Conservation (phyloP, 306 rosid species). For the Styphnolobium japonicum region DNA sequence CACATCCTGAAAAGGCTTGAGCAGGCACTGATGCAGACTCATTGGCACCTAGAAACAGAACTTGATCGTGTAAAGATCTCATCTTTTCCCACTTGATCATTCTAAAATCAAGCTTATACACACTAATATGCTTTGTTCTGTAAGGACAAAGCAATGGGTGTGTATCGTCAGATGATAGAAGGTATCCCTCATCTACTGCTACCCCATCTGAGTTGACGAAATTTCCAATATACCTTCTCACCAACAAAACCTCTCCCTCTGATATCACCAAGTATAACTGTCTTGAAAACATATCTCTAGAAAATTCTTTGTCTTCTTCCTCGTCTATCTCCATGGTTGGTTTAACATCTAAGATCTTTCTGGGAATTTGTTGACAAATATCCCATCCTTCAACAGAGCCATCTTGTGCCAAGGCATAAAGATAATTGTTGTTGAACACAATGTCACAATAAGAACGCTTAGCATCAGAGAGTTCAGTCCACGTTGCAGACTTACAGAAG, state of each 20-base stretch:
- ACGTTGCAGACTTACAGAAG: neutral
- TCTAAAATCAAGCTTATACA: neutral
- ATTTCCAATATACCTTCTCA: constrained; percentile 10
- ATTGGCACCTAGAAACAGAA: constrained; percentile 12
- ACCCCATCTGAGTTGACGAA: neutral
- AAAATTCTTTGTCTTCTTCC: neutral
- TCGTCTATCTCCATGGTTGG: neutral
- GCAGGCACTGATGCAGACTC: neutral
- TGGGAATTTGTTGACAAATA: neutral
- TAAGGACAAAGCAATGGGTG: constrained; percentile 15
- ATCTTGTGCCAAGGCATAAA: neutral
- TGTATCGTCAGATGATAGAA: neutral
- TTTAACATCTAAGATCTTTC: neutral
- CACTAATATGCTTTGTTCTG: constrained; percentile 1
- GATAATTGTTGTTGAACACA: neutral
- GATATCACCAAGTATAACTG: neutral
- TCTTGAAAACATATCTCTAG: neutral
- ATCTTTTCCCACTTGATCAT: neutral
- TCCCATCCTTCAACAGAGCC: constrained; percentile 10
- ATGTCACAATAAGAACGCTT: constrained; percentile 2
- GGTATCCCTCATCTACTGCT: neutral
- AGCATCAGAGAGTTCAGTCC: neutral
- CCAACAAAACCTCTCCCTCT: neutral
- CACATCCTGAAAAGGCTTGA: neutral
- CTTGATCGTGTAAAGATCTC: neutral